These are phyloP conservation scores for Lachnellula occidentalis DNA, from an alignment of 2,329 filamentous ascomycete species.

Conservation along the genomic window DNA sequence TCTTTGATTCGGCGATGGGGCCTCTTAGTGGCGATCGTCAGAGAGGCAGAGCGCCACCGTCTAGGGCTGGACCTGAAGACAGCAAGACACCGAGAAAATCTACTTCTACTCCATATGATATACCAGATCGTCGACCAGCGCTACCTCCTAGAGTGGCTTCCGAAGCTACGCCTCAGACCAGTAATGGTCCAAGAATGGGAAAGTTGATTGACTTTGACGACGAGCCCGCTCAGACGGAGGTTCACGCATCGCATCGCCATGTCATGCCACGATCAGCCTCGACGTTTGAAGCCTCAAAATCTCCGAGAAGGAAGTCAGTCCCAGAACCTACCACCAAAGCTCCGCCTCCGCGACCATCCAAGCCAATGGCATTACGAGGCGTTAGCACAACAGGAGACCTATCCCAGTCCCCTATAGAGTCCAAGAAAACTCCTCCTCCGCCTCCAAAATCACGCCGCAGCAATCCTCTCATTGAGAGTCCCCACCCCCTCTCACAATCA, in stretches of 20 bases:
- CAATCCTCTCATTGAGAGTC: constrained; percentile 1
- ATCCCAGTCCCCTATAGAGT: constrained; percentile 34
- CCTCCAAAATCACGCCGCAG: constrained; percentile 26
- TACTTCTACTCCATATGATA: constrained; percentile 10
- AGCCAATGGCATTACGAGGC: constrained; percentile 51
- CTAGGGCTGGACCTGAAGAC: constrained; percentile 16
- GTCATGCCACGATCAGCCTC: constrained; percentile 26
- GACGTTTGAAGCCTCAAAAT: constrained; percentile 23
- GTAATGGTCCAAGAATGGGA: constrained; percentile 40
- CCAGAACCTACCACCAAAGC: constrained; percentile 21
- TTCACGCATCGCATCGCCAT: constrained; percentile 32
- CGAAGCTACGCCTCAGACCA: constrained; percentile 29
- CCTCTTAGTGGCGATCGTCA: constrained; percentile 25
- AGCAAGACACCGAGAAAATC: constrained; percentile 13
- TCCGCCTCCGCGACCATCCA: constrained; percentile 51
- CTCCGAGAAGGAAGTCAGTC: constrained; percentile 27
- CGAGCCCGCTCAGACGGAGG: constrained; percentile 38
- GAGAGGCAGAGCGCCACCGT: constrained; percentile 9
- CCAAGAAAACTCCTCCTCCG: constrained; percentile 37
- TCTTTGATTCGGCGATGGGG: constrained; percentile 58
- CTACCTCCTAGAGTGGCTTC: constrained; percentile 23
- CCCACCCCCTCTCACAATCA: constrained; percentile 26
- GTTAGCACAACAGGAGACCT: constrained; percentile 19
- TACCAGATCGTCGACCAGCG: constrained; percentile 20
- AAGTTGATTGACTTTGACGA: constrained; percentile 57